These are phyloP conservation scores for Magnusiomyces tetraspermus DNA, from an alignment of 1,139 yeast genomes.

Conservation along the genomic window DNA sequence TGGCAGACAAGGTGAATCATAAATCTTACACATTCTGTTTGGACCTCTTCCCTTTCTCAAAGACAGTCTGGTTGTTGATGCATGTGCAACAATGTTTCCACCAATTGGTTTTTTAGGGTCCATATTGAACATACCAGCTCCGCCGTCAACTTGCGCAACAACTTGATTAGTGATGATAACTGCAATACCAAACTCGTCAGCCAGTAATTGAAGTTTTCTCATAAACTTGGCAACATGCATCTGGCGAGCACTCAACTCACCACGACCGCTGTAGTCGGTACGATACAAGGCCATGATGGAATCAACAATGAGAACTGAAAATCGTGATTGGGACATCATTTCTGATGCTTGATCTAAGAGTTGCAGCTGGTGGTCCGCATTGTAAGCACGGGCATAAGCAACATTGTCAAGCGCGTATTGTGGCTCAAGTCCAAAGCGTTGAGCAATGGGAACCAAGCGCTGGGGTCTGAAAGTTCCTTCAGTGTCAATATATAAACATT, in stretches of 20 bases:
- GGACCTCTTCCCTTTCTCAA: constrained; percentile 87
- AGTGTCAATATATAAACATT: constrained; percentile 90
- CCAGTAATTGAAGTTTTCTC: constrained; percentile 83
- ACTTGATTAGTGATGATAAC: constrained; percentile 98
- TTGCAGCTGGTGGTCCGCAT: constrained; percentile 91
- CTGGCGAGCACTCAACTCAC: constrained; percentile 92
- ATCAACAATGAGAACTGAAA: constrained; percentile 73
- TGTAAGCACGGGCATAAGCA: constrained; percentile 94
- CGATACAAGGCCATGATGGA: constrained; percentile 94
- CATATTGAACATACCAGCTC: constrained; percentile 71
- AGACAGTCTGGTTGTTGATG: constrained; percentile 85
- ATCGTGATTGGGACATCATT: constrained; percentile 91
- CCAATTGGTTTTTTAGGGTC: constrained; percentile 99
- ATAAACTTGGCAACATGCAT: constrained; percentile 88
- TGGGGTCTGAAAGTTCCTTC: constrained; percentile 96
- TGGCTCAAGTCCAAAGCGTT: constrained; percentile 86
- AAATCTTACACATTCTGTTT: constrained; percentile 85
- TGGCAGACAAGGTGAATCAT: constrained; percentile 92
- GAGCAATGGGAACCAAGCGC: constrained; percentile 80
- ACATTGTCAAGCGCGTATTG: constrained; percentile 92
- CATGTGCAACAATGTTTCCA: constrained; percentile 95
- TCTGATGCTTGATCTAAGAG: constrained; percentile 83
- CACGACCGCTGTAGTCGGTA: constrained; percentile 93
- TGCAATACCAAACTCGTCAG: constrained; percentile 97
- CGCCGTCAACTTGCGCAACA: constrained; percentile 96